Evolutionary conservation across 73 alveolate species (phyloP).

Genomic region (Durusdinium trenchii): DNA sequence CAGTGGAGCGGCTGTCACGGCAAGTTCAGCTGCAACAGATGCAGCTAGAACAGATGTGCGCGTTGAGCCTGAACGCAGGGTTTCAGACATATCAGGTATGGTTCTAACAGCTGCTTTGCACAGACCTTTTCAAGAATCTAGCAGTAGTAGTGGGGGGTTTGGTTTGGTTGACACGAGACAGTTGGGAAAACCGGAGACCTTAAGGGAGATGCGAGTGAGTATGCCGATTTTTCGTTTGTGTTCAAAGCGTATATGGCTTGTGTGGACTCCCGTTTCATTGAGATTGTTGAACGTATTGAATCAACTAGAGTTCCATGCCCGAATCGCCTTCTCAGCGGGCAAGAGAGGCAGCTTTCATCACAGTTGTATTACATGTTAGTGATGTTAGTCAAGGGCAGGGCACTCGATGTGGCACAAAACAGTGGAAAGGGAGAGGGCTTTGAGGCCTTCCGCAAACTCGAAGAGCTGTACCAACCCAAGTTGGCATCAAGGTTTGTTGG

Average conservation of each 20-base stretch:
- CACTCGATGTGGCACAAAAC: not conserved
- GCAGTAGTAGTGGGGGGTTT: too few species aligned
- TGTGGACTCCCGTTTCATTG: not conserved
- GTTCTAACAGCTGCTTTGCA: too few species aligned
- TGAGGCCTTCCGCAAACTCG: not conserved
- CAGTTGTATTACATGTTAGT: not conserved
- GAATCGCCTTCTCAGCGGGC: not conserved
- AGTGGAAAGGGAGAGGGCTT: not conserved
- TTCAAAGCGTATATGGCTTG: not conserved
- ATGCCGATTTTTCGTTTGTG: not conserved
- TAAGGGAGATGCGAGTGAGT: not conserved
- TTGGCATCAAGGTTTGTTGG: slow-evolving; percentile 10
- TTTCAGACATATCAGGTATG: too few species aligned
- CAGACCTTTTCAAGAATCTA: too few species aligned
- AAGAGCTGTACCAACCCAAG: not conserved
- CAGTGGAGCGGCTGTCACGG: too few species aligned
- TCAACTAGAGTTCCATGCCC: not conserved
- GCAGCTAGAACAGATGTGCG: too few species aligned
- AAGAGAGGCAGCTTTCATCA: not conserved
- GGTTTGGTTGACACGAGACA: not conserved
- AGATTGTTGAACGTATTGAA: not conserved
- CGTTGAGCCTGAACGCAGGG: too few species aligned
- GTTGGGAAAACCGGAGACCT: slow-evolving; percentile 1
- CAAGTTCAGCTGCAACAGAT: too few species aligned
- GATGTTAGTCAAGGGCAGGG: not conserved